Evolutionary conservation across 2,329 filamentous ascomycete species (phyloP), one percentile per base, ranked within the genome.

Genomic region (Colletotrichum gloeosporioides): DNA sequence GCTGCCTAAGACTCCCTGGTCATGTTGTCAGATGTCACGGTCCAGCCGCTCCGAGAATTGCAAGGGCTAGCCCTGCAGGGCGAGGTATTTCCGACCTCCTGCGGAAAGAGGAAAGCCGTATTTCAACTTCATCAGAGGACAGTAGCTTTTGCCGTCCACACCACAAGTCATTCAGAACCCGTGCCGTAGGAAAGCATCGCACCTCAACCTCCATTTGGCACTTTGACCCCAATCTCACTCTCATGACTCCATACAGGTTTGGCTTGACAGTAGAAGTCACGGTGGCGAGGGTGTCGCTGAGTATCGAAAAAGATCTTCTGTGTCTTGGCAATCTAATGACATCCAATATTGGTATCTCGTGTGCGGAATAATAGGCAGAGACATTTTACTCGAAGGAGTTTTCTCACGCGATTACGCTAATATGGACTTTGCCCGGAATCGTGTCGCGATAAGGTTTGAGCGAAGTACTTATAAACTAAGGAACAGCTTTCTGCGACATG

Each of bases 191-290:
- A 59, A 29, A 16, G 25, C 55, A 59, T 59, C 15, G 25, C 8
- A 59, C 8, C 0, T 16, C 22, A 59, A 18, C 2, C 4, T 59
- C 15, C 0, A 9, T 59, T 18, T 18, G 22, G 55, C 25, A 29
- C 27, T 18, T 0, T 6, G 8, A 29, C 22, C 55, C 55, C 15
- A 29, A 29, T 29, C 55, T 29, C 25, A 10, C 2, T 29, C 8
- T 4, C 27, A 59, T 4, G 8, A 16, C 53, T 18, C 22, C 4
- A 57, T 57, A 8, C 53, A 18, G 15, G 53, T 25, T 6, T 27
- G 53, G 13, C 15, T 18, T 9, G 25, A 29, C 25, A 3, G 55
- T 2, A 0, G 18, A 29, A 7, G 7, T 12, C 16, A 59, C 0
- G 27, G 0, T 53, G 44, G n/a, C n/a, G n/a, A 0, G 6, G 1